Conservation (phyloP, 2,329 filamentous ascomycete species). For the Lecanicillium sp. region DNA sequence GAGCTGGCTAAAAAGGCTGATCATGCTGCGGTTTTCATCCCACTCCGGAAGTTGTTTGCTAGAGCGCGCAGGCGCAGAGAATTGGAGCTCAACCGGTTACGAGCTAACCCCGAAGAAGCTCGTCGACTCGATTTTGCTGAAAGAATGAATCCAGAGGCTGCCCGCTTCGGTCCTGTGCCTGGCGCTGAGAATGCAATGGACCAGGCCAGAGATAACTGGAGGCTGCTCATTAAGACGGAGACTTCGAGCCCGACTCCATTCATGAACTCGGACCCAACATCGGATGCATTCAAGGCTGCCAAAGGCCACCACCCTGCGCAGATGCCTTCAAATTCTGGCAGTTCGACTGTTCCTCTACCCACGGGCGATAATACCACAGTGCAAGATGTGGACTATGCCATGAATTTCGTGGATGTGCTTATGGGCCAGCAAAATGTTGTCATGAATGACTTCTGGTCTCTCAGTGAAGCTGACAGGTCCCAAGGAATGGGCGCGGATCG, state of each 20-base stretch:
- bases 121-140: conserved; percentile 42
- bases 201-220: conserved; percentile 41
- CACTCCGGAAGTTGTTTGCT: conserved; percentile 45
- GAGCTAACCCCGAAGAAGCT: conserved; percentile 39
- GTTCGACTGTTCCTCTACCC: background rate
- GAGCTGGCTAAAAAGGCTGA: conserved; percentile 37
- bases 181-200: conserved; percentile 39
- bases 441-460: conserved; percentile 7
- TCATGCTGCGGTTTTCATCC: conserved; percentile 43
- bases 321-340: background rate
- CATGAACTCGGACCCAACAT: background rate
- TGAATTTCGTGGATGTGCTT: conserved; percentile 1
- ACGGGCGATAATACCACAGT: background rate
- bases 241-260: conserved; percentile 14
- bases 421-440: conserved; percentile 1
- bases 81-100: conserved; percentile 41
- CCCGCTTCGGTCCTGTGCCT: conserved; percentile 40
- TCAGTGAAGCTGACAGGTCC: conserved; percentile 1
- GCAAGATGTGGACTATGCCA: conserved; percentile 2
- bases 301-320: conserved; percentile 11
- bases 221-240: conserved; percentile 35
- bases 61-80: conserved; percentile 45
- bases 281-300: background rate
- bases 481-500: background rate
- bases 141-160: conserved; percentile 32